phyloP scores from a whole-genome alignment of 345 rosid species.

The Syzygium grande region DNA sequence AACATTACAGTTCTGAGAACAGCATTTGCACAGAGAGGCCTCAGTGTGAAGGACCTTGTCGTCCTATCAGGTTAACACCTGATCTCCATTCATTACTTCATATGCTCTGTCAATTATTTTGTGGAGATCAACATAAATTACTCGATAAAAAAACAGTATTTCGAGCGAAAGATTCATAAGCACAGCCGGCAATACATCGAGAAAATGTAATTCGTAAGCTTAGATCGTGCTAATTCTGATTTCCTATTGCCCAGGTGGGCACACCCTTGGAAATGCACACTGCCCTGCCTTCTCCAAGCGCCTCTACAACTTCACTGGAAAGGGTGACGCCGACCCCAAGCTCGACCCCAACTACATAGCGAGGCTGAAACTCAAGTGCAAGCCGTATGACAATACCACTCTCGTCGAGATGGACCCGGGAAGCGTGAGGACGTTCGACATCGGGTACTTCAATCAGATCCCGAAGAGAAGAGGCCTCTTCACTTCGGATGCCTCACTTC shows the following conservation, averaged over 20 bases:
- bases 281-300: slow-evolving; percentile 36
- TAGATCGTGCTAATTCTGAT: not conserved
- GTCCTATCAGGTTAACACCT: slow-evolving; percentile 42
- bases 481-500: slow-evolving; percentile 56
- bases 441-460: slow-evolving; percentile 29
- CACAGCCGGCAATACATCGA: not conserved
- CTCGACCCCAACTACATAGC: slow-evolving; percentile 27
- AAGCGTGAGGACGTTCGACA: slow-evolving; percentile 49
- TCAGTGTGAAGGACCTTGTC: slow-evolving; percentile 39
- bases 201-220: not conserved
- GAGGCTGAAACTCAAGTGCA: slow-evolving; percentile 27
- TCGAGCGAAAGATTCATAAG: not conserved
- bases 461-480: slow-evolving; percentile 52
- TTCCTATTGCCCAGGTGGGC: not conserved
- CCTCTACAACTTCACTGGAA: slow-evolving; percentile 67
- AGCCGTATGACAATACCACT: slow-evolving; percentile 27
- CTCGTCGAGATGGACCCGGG: slow-evolving; percentile 70
- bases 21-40: slow-evolving; percentile 24
- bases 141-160: not conserved
- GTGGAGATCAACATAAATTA: not conserved
- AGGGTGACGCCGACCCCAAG: slow-evolving; percentile 41
- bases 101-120: not conserved
- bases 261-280: slow-evolving; percentile 37
- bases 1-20: slow-evolving; percentile 28
- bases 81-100: not conserved